Percentiles rank a stretch among this genome's conserved stretches.
These are phyloP conservation scores for Boletus semigastroideus DNA, from an alignment of 1,284 basidiomycete species.

Conservation along the genomic window DNA sequence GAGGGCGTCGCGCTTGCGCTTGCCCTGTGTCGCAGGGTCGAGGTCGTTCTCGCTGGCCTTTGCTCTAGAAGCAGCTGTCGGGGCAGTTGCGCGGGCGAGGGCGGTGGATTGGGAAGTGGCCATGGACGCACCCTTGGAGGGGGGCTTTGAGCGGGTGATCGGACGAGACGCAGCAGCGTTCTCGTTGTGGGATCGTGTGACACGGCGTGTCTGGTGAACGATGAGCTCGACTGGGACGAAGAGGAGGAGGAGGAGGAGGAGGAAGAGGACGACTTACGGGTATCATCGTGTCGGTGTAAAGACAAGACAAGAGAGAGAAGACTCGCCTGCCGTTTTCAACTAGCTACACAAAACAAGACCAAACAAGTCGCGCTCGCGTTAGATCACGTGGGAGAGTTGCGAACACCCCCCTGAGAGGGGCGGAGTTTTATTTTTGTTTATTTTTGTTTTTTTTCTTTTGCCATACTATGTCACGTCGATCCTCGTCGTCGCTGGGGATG, in stretches of 20 bases:
- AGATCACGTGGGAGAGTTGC: constrained; percentile 20
- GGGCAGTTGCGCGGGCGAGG: constrained; percentile 42
- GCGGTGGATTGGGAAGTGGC: constrained; percentile 41
- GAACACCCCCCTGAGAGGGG: constrained; percentile 16
- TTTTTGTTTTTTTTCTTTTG: background rate
- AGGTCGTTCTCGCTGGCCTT: constrained; percentile 46
- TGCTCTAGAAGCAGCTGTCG: constrained; percentile 51
- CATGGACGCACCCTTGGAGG: constrained; percentile 39
- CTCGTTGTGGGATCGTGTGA: constrained; percentile 59
- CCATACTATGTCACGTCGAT: background rate
- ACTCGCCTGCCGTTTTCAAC: constrained; percentile 37
- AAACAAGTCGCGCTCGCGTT: constrained; percentile 38
- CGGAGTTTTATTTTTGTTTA: background rate
- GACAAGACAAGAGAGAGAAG: constrained; percentile 12
- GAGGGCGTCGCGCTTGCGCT: constrained; percentile 74
- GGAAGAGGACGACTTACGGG: constrained; percentile 20
- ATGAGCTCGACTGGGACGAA: background rate
- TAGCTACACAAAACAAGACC: constrained; percentile 30
- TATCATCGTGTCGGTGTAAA: constrained; percentile 31
- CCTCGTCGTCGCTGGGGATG: constrained; percentile 40
- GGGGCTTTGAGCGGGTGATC: constrained; percentile 58
- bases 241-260: rapidly evolving
- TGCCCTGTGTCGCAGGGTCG: constrained; percentile 46
- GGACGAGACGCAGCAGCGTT: constrained; percentile 62
- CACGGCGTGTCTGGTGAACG: constrained; percentile 51